Evolutionary conservation across 2,329 filamentous ascomycete genomes (phyloP), one percentile per base, ranked within the genome.

Genomic region (Anisogramma anomala): DNA sequence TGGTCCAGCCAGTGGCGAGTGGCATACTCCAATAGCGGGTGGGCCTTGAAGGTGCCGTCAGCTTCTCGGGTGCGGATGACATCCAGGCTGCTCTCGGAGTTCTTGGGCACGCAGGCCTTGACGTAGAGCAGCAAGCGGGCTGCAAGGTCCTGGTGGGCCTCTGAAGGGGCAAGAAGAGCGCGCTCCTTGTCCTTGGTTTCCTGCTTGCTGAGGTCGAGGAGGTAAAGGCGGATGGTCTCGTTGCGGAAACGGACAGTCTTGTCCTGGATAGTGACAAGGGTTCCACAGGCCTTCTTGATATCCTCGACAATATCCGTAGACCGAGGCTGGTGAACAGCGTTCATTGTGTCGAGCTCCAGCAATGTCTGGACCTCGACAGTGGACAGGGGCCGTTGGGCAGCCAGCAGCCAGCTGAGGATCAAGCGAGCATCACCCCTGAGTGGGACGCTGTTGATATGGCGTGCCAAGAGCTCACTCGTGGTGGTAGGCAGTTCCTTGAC

Each of bases 241-340:
- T 49, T 49, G 18, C 47, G 45, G 45, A 49, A 49, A 15, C 44
- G 44, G 13, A 49, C 47, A 20, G 38, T 47, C 42, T 49, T 47
- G 33, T 49, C 47, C 14, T 47, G 41, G 14, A 49, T 42, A 15
- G 42, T 38, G 9, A 49, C 41, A 6, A 49, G 45, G 25, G 41
- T 41, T 2, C 44, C 47, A 20, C 41, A 47, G n/a, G 47, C 40
- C 32, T 39, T 45, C 27, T 40, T 38, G 41, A 49, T 49, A 9
- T 49, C 44, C 28, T 49, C 47, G 17, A 49, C 41, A 11, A 49
- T 44, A 30, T 49, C 39, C 10, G 45, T 45, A 4, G 47, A 45
- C n/a, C 44, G 47, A 47, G 47, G 41, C 32, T 45, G 39, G 39
- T 47, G 47, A 9, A 22, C 18, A 8, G 28, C 41, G 33, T 47